Conservation (phyloP, 1,284 basidiomycete species). For the Quambalaria eucalypti region DNA sequence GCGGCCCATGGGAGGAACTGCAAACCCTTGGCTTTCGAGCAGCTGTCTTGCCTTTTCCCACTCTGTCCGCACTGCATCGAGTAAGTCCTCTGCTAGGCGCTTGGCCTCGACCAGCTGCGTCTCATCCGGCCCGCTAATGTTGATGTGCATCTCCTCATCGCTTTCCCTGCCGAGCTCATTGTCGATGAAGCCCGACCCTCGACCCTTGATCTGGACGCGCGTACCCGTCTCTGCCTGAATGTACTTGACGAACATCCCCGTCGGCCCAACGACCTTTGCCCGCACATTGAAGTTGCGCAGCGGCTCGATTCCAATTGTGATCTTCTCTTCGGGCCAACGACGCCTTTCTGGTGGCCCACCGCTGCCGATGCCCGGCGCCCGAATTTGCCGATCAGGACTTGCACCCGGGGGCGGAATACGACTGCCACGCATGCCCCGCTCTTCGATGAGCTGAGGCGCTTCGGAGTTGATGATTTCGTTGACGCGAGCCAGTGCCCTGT, state of each 20-base stretch:
- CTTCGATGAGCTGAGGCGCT: constrained; percentile 38
- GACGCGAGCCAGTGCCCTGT: constrained; percentile 66
- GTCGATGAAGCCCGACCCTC: constrained; percentile 90
- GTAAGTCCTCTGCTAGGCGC: constrained; percentile 31
- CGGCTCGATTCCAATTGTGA: constrained; percentile 70
- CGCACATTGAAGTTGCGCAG: constrained; percentile 94
- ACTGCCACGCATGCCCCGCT: constrained; percentile 12
- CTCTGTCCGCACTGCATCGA: constrained; percentile 38
- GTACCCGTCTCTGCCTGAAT: constrained; percentile 94
- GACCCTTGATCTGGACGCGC: constrained; percentile 93
- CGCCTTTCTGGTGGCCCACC: constrained; percentile 19
- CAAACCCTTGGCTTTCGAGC: neutral
- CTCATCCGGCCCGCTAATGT: constrained; percentile 34
- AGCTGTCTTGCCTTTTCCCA: constrained; percentile 35
- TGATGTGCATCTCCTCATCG: constrained; percentile 74
- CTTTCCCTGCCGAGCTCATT: constrained; percentile 82
- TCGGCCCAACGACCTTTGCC: constrained; percentile 92
- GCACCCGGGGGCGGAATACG: neutral
- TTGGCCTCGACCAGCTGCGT: constrained; percentile 31
- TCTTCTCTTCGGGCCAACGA: constrained; percentile 38
- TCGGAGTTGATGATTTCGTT: constrained; percentile 80
- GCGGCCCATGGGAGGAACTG: neutral
- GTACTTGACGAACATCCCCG: constrained; percentile 84
- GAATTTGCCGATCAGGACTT: neutral
- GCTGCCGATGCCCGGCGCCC: neutral